phyloP scores from a whole-genome alignment of 495 filamentous ascomycete genomes.

The Neurospora sp. region DNA sequence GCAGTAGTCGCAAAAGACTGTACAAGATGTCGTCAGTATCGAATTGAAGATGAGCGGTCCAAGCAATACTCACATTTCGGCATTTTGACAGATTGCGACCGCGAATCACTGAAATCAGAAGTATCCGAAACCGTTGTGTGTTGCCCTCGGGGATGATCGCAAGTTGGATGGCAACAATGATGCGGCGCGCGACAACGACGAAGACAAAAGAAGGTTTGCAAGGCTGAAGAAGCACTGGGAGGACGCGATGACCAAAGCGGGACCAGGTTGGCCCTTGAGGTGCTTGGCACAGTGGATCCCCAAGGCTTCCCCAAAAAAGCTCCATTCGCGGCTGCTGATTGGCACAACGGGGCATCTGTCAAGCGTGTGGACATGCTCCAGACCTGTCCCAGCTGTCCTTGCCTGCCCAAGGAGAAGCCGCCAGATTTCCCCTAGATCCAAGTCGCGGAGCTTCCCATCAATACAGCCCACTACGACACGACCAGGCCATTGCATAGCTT shows the following conservation, averaged over 20 bases:
- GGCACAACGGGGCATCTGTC: background rate
- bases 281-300: constrained; percentile 7
- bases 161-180: background rate
- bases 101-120: background rate
- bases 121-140: background rate
- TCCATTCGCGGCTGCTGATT: constrained; percentile 8
- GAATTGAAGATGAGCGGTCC: constrained; percentile 2
- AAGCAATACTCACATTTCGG: constrained; percentile 29
- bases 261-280: constrained; percentile 1
- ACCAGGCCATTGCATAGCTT: background rate
- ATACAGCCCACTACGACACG: background rate
- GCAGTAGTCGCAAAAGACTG: constrained; percentile 85
- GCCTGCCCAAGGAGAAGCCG: constrained; percentile 18
- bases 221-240: constrained; percentile 17
- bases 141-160: background rate
- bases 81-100: constrained; percentile 22
- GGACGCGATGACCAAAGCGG: constrained; percentile 1
- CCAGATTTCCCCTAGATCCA: constrained; percentile 18
- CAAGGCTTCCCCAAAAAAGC: background rate
- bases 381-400: constrained; percentile 7
- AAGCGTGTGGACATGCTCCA: background rate
- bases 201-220: constrained; percentile 6
- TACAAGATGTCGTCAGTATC: constrained; percentile 5
- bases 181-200: background rate
- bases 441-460: background rate